A percentile compares a stretch with the other conserved stretches of the same genome.
Conservation (phyloP, 164 flowering plant genomes). For the Vitis rupestris region DNA sequence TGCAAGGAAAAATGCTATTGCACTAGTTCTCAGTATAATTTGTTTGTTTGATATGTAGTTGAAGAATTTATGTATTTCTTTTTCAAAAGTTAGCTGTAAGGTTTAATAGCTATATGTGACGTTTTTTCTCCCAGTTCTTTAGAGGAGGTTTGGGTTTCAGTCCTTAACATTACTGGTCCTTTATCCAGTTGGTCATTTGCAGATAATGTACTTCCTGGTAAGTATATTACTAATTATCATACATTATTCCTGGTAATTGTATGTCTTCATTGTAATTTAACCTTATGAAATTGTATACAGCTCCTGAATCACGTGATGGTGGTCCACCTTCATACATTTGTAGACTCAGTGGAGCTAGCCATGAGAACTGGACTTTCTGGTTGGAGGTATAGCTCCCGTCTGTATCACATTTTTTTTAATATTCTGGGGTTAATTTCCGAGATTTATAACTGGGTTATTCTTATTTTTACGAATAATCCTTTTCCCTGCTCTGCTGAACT, state of each 20-base stretch:
- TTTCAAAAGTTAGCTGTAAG: background rate
- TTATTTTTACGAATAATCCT: too few species aligned
- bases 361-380: constrained; percentile 91
- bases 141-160: constrained; percentile 92
- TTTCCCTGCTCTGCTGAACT: too few species aligned
- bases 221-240: background rate
- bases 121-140: constrained; percentile 55
- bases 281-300: constrained; percentile 40
- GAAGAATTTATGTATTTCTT: background rate
- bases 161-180: constrained; percentile 93
- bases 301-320: constrained; percentile 55
- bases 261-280: background rate
- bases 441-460: too few species aligned
- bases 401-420: background rate
- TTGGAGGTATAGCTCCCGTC: constrained; percentile 62
- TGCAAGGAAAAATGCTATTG: too few species aligned
- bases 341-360: constrained; percentile 75
- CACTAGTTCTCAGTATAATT: too few species aligned
- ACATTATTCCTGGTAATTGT: too few species aligned
- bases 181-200: constrained; percentile 93
- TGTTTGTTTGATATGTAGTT: background rate
- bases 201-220: constrained; percentile 70
- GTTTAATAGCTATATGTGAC: constrained; percentile 7
- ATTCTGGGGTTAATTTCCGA: too few species aligned
- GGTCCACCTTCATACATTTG: constrained; percentile 85